Base-by-base conservation (phyloP, 83 land plant species). In the Picea abies region DNA sequence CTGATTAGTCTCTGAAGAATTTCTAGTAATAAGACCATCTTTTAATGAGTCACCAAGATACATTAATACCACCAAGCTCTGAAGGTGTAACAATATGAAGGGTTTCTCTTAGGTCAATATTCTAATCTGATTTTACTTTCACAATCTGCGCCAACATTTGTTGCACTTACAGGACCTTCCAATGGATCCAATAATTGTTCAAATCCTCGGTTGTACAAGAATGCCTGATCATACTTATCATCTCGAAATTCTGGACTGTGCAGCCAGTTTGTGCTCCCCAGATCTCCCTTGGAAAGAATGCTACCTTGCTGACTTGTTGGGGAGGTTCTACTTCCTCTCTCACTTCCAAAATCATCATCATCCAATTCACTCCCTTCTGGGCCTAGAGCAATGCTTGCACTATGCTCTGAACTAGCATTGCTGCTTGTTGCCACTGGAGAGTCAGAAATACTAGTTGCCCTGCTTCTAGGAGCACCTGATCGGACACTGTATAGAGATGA, bases 341-440 rank as follows among this genome's bases (percentile, higher is more conserved):
- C 83, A 63, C 91, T 91, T 82, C 83, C 86, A 61, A 88, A 79
- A 39, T 92, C 82, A 52, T 83, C 84, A 70, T 82, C 96, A 71
- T 85, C 90, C 26, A 86, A 19, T 86, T 91, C 95, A 83, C 70
- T 81, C 11, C 84, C 89, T 52, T 90, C 90, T 60, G 85, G 35
- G 35, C 86, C 88, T 41, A 87, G 83, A 23, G 79, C 76, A 73
- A 89, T 90, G 81, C 79, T 92, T 16, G 89, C 88, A 81, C 94
- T 92, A 39, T 87, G 79, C 63, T 94, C 96, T 41, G 94, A 92
- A 73, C 94, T 92, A 23, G 91, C 91, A 86, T 90, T 94, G 83
- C 96, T 94, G 68, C 95, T 93, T 68, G 96, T 92, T 15, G 94
- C 94, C 58, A 94, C 81, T 32, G 96, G 94, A 32, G 96, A 92